Base-by-base conservation (phyloP, 2,329 filamentous ascomycete species). In the Ascochyta viciae-villosae region DNA sequence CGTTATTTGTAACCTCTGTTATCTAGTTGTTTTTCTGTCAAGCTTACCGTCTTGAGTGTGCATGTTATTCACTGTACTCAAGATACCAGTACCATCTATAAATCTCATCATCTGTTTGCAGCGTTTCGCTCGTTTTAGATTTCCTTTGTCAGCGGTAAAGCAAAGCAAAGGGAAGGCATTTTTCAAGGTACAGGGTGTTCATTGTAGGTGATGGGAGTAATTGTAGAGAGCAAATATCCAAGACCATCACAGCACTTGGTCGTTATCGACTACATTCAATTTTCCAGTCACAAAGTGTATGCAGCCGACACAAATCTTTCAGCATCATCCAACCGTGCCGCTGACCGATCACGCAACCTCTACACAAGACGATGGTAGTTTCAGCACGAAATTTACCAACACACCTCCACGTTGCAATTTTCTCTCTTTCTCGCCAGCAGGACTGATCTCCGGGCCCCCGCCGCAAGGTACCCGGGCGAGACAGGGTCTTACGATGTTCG, bases 61-160 rank as follows among this genome's bases (percentile, higher is more conserved):
- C 43, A 19, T 33, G 7, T 46, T 33, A 12, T 46, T 19, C 22
- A 2, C 27, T 51, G 35, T 40, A 50, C 43, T 33, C 53, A 16
- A 42, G 33, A 10, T 47, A 47, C 31, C 23, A 31, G 6, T 39
- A 26, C 33, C 26, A 10, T 43, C 26, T 31, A 6, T 31, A 38
- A 31, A 31, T 29, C 31, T 55, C 38, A 6, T 16, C 42, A 31
- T 31, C 31, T 51, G 8, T 24, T 33, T 6, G 26, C n/a, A 43
- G n/a, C 27, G 27, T 22, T 42, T 29, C 43, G 6, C 19, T 27
- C 19, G n/a, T 4, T 23, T n/a, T 24, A 23, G 3, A 33, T 50
- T 34, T 51, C 45, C 7, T 54, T 44, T 54, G 51, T 54, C 24
- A 8, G 19, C 9, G n/a, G 10, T 13, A 16, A 13, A 16, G 15